Evolutionary conservation across 257 asterid genomes (phyloP).

Genomic region (Eucommia ulmoides): DNA sequence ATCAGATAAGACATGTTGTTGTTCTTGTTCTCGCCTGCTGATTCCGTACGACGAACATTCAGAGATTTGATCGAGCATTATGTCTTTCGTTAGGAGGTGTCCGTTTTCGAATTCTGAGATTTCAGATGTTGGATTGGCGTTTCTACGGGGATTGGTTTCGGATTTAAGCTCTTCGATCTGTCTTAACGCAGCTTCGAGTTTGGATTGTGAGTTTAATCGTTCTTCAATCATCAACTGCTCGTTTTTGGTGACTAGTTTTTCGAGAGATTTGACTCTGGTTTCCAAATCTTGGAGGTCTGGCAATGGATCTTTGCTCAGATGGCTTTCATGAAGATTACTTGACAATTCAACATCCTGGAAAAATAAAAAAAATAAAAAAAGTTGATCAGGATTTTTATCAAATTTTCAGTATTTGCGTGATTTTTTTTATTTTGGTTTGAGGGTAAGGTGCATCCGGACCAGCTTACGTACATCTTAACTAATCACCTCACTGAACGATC

Average conservation of each 20-base stretch:
- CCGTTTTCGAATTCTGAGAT: constrained; percentile 53
- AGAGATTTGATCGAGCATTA: constrained; percentile 82
- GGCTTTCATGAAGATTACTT: constrained; percentile 10
- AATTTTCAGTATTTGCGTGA: no score
- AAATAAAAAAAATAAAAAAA: neutral
- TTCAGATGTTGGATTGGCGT: constrained; percentile 43
- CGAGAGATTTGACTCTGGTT: constrained; percentile 42
- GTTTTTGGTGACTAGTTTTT: constrained; percentile 36
- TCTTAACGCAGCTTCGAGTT: constrained; percentile 50
- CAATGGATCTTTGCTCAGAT: constrained; percentile 15
- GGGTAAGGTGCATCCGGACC: no score
- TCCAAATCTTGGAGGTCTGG: constrained; percentile 41
- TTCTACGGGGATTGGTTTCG: constrained; percentile 33
- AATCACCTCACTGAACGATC: no score
- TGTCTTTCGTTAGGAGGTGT: constrained; percentile 74
- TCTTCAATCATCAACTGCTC: constrained; percentile 47
- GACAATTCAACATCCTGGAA: constrained; percentile 32
- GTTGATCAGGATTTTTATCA: neutral
- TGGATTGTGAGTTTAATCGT: constrained; percentile 36
- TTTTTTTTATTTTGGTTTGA: no score
- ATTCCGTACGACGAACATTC: constrained; percentile 43
- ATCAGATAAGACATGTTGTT: neutral
- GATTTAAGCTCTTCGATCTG: constrained; percentile 63
- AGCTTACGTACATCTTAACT: no score
- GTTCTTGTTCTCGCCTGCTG: neutral